These are phyloP conservation scores for Urtica urens DNA, from an alignment of 306 rosid genomes.

Conservation along the genomic window DNA sequence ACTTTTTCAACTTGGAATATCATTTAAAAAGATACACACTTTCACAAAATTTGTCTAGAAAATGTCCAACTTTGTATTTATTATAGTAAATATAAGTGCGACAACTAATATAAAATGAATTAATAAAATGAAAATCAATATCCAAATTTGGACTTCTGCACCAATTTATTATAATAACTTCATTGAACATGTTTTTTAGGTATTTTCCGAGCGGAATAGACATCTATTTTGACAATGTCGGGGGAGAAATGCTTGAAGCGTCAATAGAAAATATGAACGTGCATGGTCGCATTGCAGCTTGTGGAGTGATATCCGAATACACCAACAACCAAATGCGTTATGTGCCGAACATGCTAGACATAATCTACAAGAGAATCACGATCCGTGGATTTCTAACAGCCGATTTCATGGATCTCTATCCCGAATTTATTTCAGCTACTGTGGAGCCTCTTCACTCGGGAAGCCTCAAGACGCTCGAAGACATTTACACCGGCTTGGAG, in stretches of 20 bases:
- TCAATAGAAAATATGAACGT: constrained; percentile 49
- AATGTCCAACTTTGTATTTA: too few relatives aligned
- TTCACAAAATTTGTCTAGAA: too few relatives aligned
- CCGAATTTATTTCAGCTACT: constrained; percentile 33
- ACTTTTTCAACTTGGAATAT: too few relatives aligned
- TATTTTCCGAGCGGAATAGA: constrained; percentile 69
- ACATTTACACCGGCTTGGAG: constrained; percentile 44
- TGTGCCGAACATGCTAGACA: constrained; percentile 37
- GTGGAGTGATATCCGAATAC: constrained; percentile 62
- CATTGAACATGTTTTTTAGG: constrained; percentile 16
- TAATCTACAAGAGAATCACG: constrained; percentile 52
- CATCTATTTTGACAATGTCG: constrained; percentile 76
- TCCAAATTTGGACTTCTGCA: too few relatives aligned
- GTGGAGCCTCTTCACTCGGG: constrained; percentile 32
- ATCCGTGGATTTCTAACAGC: constrained; percentile 43
- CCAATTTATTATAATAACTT: not conserved
- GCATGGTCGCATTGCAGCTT: constrained; percentile 53
- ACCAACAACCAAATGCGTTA: constrained; percentile 26
- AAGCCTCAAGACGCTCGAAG: constrained; percentile 35
- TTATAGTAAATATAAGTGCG: too few relatives aligned
- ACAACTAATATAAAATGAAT: too few relatives aligned
- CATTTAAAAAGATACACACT: too few relatives aligned
- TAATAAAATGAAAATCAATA: too few relatives aligned
- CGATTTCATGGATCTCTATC: constrained; percentile 28
- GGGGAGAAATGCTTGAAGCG: constrained; percentile 61